Base-by-base conservation (phyloP, 768 basidiomycete species). In the Pleurotus platypus region DNA sequence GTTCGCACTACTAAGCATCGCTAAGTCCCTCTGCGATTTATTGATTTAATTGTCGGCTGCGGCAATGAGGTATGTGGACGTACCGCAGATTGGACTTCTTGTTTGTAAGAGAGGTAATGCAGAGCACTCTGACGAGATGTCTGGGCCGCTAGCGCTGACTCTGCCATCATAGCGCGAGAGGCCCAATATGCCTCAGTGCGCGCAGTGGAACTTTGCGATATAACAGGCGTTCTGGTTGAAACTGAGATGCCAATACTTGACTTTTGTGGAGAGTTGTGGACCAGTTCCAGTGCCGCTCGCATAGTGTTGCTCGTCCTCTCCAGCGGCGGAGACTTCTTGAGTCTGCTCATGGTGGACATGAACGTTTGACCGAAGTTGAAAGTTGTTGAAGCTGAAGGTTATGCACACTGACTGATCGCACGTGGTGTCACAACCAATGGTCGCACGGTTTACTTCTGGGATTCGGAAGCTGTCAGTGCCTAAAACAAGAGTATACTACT, bases 171-270 rank as follows among this genome's bases (percentile, higher is more conserved):
- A 2, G 88, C 86, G 2, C 88, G 81, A 13, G 79, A 71, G 24
- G 83, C 84, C 89, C 89, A 90, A 63, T 87, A 87, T 58, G 81
- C 82, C 61, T 84, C 85, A 1, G 66, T 64, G 12, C 20, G 26
- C 13, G 55, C 67, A 18, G 55, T 20, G 55, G 56, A 3, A 59
- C 53, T 24, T 37, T 51, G 47, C 16, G 40, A 16, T 8, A n/a
- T 22, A 7, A n/a, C 3, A 35, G 30, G 47, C n/a, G 13, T 42
- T 40, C 51, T 20, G 15, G 11, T n/a, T 22, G 13, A 15, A 22
- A 22, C 16, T 42, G 51, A 18, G 15, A 45, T 11, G 42, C 42
- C 20, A 22, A 45, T 45, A 3, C 5, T 45, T 2, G 42, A 45
- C 15, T 15, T 18, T 48, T 16, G 46, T 12, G 24, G 16, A 2